phyloP scores from a whole-genome alignment of 2,329 filamentous ascomycete species.

The Mycogone perniciosa region DNA sequence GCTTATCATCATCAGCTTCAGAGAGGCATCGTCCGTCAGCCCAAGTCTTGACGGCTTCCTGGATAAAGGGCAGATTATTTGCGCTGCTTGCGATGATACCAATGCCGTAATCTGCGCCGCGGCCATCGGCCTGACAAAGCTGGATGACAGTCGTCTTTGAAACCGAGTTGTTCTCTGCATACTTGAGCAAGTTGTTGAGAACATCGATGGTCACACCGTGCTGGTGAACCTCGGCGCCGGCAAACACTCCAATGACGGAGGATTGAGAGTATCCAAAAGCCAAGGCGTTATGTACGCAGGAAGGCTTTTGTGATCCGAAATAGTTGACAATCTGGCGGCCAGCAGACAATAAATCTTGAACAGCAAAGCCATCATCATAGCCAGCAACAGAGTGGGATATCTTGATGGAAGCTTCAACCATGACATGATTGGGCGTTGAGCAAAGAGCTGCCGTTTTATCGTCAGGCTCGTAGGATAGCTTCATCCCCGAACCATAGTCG shows the following conservation, averaged over 20 bases:
- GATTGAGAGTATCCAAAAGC: conserved; percentile 12
- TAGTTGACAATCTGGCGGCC: conserved; percentile 6
- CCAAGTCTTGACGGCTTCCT: conserved; percentile 14
- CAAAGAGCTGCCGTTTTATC: conserved; percentile 10
- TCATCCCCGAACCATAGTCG: background rate
- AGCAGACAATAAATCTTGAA: background rate
- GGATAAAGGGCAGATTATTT: conserved; percentile 20
- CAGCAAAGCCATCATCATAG: background rate
- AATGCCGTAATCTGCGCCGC: conserved; percentile 21
- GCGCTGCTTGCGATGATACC: conserved; percentile 22
- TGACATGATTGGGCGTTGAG: conserved; percentile 13
- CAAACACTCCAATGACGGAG: conserved; percentile 16
- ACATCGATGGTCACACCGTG: conserved; percentile 14
- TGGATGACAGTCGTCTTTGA: conserved; percentile 20
- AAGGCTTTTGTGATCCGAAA: conserved; percentile 2
- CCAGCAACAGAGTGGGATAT: background rate
- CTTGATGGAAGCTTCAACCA: conserved; percentile 5
- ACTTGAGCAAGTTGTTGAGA: conserved; percentile 12
- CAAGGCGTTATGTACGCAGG: conserved; percentile 8
- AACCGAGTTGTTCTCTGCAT: conserved; percentile 7
- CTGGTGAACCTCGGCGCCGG: conserved; percentile 17
- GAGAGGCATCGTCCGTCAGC: conserved; percentile 10
- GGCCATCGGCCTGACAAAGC: conserved; percentile 20
- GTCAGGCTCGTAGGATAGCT: conserved; percentile 12
- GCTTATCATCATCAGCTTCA: background rate